phyloP scores from a whole-genome alignment of 2,329 filamentous ascomycete species.

The Cladosporium sp. region DNA sequence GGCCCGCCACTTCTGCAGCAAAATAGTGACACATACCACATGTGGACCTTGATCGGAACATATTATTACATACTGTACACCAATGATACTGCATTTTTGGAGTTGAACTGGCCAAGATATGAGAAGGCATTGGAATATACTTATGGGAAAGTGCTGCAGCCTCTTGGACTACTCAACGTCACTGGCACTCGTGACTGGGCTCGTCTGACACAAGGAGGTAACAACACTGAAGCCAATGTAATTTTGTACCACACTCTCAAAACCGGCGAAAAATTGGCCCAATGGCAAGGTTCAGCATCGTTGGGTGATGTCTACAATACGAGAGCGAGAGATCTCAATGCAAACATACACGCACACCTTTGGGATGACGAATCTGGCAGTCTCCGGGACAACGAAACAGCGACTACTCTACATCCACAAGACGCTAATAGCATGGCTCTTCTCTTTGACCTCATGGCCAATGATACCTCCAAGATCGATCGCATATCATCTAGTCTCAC shows the following conservation, averaged over 20 bases:
- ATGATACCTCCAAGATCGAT: constrained; percentile 17
- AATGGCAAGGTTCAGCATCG: constrained; percentile 39
- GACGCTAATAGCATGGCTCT: constrained; percentile 44
- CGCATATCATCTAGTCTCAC: constrained; percentile 32
- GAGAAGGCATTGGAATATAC: constrained; percentile 43
- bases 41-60: constrained; percentile 45
- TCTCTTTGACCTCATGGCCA: constrained; percentile 34
- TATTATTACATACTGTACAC: constrained; percentile 40
- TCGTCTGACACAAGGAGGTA: constrained; percentile 48
- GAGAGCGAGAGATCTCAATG: constrained; percentile 43
- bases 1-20: constrained; percentile 34
- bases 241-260: constrained; percentile 50
- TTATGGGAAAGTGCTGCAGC: constrained; percentile 38
- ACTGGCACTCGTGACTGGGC: constrained; percentile 45
- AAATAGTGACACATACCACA: constrained; percentile 50
- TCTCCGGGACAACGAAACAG: constrained; percentile 30
- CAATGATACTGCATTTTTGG: constrained; percentile 38
- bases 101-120: constrained; percentile 41
- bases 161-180: constrained; percentile 43
- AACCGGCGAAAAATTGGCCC: constrained; percentile 47
- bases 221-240: constrained; percentile 45
- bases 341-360: constrained; percentile 9
- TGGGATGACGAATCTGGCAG: constrained; percentile 28
- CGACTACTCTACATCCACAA: constrained; percentile 44
- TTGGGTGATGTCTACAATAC: constrained; percentile 43